Base-by-base conservation (phyloP, 352 stramenopile genomes). In the Pythium chondricola region DNA sequence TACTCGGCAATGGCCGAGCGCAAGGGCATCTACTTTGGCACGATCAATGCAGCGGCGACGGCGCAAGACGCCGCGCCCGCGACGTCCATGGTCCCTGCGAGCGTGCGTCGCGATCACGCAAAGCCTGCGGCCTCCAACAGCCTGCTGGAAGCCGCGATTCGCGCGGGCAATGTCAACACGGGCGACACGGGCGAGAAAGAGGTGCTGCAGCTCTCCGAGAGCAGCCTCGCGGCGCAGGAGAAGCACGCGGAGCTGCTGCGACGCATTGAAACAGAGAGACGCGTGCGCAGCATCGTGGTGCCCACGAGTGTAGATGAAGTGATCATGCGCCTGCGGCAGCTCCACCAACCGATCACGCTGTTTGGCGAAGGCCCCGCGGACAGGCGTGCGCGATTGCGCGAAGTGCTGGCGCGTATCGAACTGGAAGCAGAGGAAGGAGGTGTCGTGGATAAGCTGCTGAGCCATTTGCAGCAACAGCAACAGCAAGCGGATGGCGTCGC, bases 341-440 rank as follows among this genome's bases (percentile, higher is more conserved):
- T 97, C 32, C 84, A 92, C 4, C 71, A 98, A 27, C 95, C 95
- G 16, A 82, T 98, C 24, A 96, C 92, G 54, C 71, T 98, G 11
- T 99, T 98, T 67, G 95, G 95, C 21, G 96, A 99, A 62, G 84
- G 95, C 30, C 79, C 90, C 9, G 95, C 91, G 2, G 94, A 98
- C 65, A 86, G 97, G 18, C 86, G 96, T 25, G 85, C 97, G 61
- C 88, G 96, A 27, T 65, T 99, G 50, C 83, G 92, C 11, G 74
- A 95, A 54, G 72, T 95, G 44, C 63, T 98, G 35, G 93, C 88
- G 16, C 64, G 74, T 11, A 67, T 90, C 11, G 72, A 91, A 41
- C 58, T 92, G 4, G 77, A 88, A 20, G 77, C 67, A 0, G 81
- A 90, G 48, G 82, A 85, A 47, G 83, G 65, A 0, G 71, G 70